Base-by-base conservation (phyloP, 148 eudicot species). In the Euryodendron excelsum region DNA sequence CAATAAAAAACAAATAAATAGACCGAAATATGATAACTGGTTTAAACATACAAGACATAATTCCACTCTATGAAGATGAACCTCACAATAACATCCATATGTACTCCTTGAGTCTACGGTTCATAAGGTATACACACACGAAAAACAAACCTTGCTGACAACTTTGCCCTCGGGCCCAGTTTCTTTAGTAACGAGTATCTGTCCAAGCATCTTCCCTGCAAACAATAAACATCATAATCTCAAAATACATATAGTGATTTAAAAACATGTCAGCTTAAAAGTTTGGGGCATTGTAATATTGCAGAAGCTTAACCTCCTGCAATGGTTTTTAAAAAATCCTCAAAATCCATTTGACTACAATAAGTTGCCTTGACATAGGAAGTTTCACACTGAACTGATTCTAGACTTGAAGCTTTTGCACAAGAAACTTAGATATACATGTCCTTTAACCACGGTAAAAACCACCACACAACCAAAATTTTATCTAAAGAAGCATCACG, bases 101-200 rank as follows among this genome's bases (percentile, higher is more conserved):
- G 17, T 69, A 63, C 30, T 15, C 30, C 66, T 30, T 47, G 74
- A 23, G 23, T 31, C 75, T 72, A 52, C 45, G 10, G 23, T 23
- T 11, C 23, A 47, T 5, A 17, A 23, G 39, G 59, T 30, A 17
- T 31, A 12, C 30, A 41, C 23, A 41, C 30, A 58, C 14, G 48
- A 55, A 66, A 66, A 25, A 45, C 84, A 64, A 69, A 93, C 99
- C 98, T 86, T 93, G 90, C 91, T 91, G 87, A 91, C 98, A 87
- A 91, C 78, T 85, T 93, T 96, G 28, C 99, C 99, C 79, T 93
- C 91, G 66, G 94, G 77, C 59, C 99, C 98, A 79, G 94, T 90
- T 87, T 96, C 98, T 77, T 96, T 96, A n/a, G 99, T 96, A 44
- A 96, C 99, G 80, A 96, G 90, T 73, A 88, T 89, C 87, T 96